Conservation (phyloP, 192 early-diverging fungal species). For the Coemansia sp. region DNA sequence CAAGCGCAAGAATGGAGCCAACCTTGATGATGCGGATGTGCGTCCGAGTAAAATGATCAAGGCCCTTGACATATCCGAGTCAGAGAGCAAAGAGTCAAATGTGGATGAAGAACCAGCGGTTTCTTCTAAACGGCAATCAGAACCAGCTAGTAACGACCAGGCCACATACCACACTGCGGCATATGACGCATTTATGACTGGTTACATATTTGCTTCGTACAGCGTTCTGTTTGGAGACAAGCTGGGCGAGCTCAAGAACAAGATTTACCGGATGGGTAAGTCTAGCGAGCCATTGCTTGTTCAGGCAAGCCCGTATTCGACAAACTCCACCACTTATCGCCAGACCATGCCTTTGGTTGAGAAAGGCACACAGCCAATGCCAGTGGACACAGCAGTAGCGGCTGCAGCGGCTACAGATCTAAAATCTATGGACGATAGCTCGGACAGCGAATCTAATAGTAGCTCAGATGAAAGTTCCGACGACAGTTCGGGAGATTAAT, state of each 20-base stretch:
- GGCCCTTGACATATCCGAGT: background rate
- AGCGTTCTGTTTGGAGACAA: conserved; percentile 46
- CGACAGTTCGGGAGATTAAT: background rate
- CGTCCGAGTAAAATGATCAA: conserved; percentile 18
- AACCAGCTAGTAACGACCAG: background rate
- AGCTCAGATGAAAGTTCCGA: background rate
- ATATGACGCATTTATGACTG: conserved; percentile 98
- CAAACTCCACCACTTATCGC: conserved; percentile 32
- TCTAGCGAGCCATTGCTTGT: conserved; percentile 38
- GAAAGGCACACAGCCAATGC: background rate
- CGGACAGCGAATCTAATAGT: background rate
- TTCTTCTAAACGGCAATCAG: background rate
- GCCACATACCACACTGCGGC: conserved; percentile 84
- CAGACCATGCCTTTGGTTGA: conserved; percentile 32
- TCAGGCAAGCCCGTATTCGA: conserved; percentile 32
- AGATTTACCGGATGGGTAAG: conserved; percentile 79
- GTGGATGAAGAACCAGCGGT: background rate
- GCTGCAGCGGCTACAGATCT: background rate
- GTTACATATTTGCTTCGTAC: conserved; percentile 71
- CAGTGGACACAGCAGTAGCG: background rate
- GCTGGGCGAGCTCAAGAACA: conserved; percentile 63
- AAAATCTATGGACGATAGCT: background rate
- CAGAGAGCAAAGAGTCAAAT: background rate
- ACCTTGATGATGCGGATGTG: background rate
- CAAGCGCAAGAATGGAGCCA: conserved; percentile 14